Evolutionary conservation across 352 stramenopile species (phyloP).

Genomic region (Elongisporangium prolatum): DNA sequence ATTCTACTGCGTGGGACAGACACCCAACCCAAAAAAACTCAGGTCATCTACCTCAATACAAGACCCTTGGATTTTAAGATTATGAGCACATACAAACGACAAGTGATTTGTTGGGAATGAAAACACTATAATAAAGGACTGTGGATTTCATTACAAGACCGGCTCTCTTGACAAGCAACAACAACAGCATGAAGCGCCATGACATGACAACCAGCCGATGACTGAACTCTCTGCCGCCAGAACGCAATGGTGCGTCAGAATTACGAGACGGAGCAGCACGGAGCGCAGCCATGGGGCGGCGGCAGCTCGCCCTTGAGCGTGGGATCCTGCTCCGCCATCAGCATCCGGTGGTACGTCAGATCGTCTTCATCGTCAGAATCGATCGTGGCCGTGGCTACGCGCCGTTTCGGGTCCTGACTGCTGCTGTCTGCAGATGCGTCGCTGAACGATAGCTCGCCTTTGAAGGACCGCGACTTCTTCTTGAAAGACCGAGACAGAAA

Average conservation of each 20-base stretch:
- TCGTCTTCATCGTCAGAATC: conserved; percentile 23
- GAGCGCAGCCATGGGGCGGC: conserved; percentile 34
- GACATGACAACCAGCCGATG: not conserved
- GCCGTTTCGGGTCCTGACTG: conserved; percentile 18
- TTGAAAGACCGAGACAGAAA: conserved; percentile 19
- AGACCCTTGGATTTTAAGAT: conserved; percentile 1
- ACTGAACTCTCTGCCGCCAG: not conserved
- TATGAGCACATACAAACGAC: not conserved
- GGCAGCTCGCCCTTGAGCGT: conserved; percentile 20
- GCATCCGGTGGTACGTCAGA: conserved; percentile 40
- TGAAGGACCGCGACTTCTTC: conserved; percentile 34
- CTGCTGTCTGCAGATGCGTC: not conserved
- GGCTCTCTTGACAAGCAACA: conserved; percentile 12
- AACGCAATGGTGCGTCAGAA: not conserved
- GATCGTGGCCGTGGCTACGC: conserved; percentile 10
- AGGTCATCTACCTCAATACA: conserved; percentile 9
- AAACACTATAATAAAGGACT: not conserved
- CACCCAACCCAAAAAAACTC: conserved; percentile 17
- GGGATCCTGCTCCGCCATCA: conserved; percentile 36
- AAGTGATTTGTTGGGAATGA: not conserved
- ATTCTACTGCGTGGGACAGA: conserved; percentile 1
- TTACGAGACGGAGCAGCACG: conserved; percentile 41
- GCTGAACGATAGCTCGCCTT: conserved; percentile 50
- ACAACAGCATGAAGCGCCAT: not conserved
- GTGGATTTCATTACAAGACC: not conserved